These are phyloP conservation scores for Plasmodium fragile DNA, from an alignment of 169 alveolate genomes.

Conservation along the genomic window DNA sequence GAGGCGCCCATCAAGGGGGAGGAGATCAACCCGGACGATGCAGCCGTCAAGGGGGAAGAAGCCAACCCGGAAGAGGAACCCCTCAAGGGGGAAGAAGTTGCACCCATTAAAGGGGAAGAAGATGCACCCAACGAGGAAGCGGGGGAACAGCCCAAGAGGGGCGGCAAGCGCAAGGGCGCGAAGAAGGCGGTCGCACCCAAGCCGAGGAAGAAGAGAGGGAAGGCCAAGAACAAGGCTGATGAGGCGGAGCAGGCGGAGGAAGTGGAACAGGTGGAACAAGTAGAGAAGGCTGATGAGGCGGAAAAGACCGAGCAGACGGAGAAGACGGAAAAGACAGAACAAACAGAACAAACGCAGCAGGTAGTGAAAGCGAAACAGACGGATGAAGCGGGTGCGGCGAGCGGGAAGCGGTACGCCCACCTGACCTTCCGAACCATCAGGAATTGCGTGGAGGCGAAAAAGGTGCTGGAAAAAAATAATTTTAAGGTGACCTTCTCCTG, in stretches of 20 bases:
- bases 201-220: neutral
- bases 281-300: neutral
- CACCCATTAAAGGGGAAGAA: neutral
- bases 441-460: slow-evolving; percentile 42
- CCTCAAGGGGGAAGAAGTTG: neutral
- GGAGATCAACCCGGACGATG: neutral
- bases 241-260: neutral
- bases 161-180: neutral
- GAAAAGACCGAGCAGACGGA: neutral
- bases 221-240: neutral
- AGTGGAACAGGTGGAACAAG: neutral
- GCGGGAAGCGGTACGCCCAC: slow-evolving; percentile 6
- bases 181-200: neutral
- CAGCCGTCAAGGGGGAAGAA: neutral
- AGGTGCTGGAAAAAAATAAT: slow-evolving; percentile 16
- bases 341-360: neutral
- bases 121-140: neutral
- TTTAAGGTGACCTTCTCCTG: slow-evolving; percentile 24
- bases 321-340: neutral
- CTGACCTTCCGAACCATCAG: slow-evolving; percentile 55
- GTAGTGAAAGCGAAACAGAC: neutral
- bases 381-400: neutral
- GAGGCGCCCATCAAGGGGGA: neutral
- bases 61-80: neutral
- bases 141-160: neutral